Evolutionary conservation across 306 rosid species (phyloP), one percentile per base, ranked within the genome.

Genomic region (Rosa persica): DNA sequence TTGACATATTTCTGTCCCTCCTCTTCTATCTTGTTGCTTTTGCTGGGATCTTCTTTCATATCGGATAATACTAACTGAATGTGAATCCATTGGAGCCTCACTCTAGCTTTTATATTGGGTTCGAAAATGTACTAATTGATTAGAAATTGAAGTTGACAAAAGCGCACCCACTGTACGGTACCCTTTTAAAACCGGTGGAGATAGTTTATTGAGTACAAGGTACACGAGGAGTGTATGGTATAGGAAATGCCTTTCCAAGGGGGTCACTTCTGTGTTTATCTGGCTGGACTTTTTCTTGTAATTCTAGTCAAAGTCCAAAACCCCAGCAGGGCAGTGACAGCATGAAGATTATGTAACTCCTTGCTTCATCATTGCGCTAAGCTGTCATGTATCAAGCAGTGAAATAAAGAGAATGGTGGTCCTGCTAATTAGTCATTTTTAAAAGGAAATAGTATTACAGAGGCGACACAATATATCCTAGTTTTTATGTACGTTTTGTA

Each of bases 81-180:
- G 36, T 30, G 36, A 60, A 43, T 25, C 70, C 34, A 17, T 1
- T 58, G 40, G 47, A 15, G 39, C 70, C 61, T 60, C 52, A 34
- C 52, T 47, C 47, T 36, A 39, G 72, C 61, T 39, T 79, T 83
- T 83, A 83, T 79, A 75, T 27, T 27, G 55, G 27, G 44, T 52
- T 11, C n/a, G 42, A 3, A 44, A 79, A 79, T 8, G 51, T 5
- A 67, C 40, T 48, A 49, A 20, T 3, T 75, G 71, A 76, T 23
- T 12, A 10, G 4, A 73, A 40, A 12, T 12, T 1, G 23, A 51
- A 72, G 62, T 51, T 49, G 64, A 54, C 39, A 52, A 54, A 73
- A 54, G 54, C 77, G 3, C 2, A 51, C n/a, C 36, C 34, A 8
- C 4, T 67, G 9, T 11, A 38, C 17, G 1, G n/a, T 57, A 6